A percentile compares a stretch with the other conserved stretches of the same genome.
phyloP scores from a whole-genome alignment of 2,329 filamentous ascomycete genomes.

The Paecilomyces fulvus region DNA sequence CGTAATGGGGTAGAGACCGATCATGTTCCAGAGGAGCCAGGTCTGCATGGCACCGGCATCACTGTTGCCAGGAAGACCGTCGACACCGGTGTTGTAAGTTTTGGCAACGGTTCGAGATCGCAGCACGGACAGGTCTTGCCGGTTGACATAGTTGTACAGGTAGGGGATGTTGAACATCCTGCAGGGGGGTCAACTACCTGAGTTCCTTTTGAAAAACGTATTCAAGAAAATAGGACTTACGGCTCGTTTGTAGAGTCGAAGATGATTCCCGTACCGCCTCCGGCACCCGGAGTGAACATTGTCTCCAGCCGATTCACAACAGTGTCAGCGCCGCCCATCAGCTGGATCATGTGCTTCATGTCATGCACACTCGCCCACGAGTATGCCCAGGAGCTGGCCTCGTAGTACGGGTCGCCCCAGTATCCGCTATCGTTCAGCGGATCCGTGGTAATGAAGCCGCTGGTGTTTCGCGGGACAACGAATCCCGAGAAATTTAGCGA shows the following conservation, averaged over 20 bases:
- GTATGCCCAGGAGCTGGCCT: slow-evolving; percentile 57
- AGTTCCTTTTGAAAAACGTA: neutral
- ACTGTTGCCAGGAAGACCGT: slow-evolving; percentile 59
- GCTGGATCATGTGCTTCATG: slow-evolving; percentile 45
- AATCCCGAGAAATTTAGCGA: slow-evolving; percentile 58
- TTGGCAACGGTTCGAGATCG: slow-evolving; percentile 53
- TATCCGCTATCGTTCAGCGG: slow-evolving; percentile 53
- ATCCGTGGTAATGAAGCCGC: slow-evolving; percentile 42
- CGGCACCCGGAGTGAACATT: slow-evolving; percentile 41
- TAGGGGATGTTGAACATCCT: slow-evolving; percentile 56
- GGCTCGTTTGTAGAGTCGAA: slow-evolving; percentile 64
- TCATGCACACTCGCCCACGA: slow-evolving; percentile 63
- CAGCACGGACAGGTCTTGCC: slow-evolving; percentile 53
- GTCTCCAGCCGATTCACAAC: slow-evolving; percentile 44
- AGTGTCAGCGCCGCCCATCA: slow-evolving; percentile 44
- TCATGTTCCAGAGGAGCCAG: slow-evolving; percentile 61
- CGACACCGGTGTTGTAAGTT: slow-evolving; percentile 45
- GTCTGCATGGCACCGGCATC: slow-evolving; percentile 67
- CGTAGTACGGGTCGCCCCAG: slow-evolving; percentile 55
- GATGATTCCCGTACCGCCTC: slow-evolving; percentile 41
- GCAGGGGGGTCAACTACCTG: neutral
- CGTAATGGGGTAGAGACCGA: slow-evolving; percentile 60
- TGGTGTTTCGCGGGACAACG: slow-evolving; percentile 50
- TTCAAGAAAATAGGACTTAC: neutral
- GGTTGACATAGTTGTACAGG: slow-evolving; percentile 58